phyloP scores from a whole-genome alignment of 768 basidiomycete species.

The Mycena crocata region DNA sequence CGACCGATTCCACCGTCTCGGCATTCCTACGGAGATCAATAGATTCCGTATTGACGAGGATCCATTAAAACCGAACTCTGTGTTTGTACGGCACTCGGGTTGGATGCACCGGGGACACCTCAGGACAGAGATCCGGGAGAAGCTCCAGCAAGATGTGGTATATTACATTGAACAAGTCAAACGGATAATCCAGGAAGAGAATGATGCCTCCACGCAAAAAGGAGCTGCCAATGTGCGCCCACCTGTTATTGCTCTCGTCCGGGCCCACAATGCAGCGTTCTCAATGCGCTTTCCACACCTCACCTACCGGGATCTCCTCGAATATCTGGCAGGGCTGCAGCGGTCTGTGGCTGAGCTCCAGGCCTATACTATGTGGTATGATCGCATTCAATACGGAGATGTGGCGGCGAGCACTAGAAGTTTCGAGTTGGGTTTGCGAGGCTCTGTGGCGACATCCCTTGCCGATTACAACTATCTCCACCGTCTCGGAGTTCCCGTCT shows the following conservation, averaged over 20 bases:
- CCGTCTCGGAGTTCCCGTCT: slow-evolving; percentile 4
- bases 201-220: not conserved
- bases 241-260: slow-evolving; percentile 6
- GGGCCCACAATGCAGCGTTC: slow-evolving; percentile 9
- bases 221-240: not conserved
- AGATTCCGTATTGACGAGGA: not conserved
- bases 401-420: not conserved
- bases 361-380: slow-evolving; percentile 13
- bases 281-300: slow-evolving; percentile 2
- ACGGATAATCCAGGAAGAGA: not conserved
- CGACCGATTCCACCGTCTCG: not conserved
- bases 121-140: not conserved
- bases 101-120: slow-evolving; percentile 10
- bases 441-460: not conserved
- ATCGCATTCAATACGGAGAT: not conserved
- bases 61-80: no score
- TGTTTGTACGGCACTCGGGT: not conserved
- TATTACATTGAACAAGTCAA: not conserved
- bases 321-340: slow-evolving; percentile 4
- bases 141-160: slow-evolving; percentile 2
- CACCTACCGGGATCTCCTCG: slow-evolving; percentile 9
- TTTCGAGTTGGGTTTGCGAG: not conserved
- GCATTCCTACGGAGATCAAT: not conserved
- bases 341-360: not conserved
- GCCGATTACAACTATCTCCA: not conserved